Conservation (phyloP, 768 basidiomycete genomes). For the Cystofilobasidium macerans region DNA sequence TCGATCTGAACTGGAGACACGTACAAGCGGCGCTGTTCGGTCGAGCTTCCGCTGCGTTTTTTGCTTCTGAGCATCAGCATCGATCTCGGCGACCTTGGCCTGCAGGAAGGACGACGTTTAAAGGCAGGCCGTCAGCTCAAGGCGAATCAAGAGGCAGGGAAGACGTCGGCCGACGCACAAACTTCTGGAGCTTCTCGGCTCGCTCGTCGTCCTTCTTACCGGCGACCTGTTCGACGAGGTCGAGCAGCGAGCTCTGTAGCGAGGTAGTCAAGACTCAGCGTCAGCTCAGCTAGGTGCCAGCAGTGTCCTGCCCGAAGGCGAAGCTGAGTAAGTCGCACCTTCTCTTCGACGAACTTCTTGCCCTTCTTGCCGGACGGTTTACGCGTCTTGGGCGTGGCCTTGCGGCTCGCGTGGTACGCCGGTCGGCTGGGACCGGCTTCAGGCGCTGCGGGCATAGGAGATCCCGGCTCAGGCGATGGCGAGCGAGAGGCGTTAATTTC, state of each 20-base stretch:
- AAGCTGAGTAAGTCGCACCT: constrained; percentile 1
- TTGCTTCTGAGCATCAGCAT: constrained; percentile 8
- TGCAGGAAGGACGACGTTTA: background rate
- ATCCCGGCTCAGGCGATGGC: background rate
- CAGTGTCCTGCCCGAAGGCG: too few relatives aligned
- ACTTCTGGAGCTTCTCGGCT: constrained; percentile 7
- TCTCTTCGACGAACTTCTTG: constrained; percentile 25
- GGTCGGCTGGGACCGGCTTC: background rate
- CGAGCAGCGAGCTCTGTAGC: constrained; percentile 17
- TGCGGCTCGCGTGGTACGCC: background rate
- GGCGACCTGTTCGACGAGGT: constrained; percentile 17
- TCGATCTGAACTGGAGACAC: background rate
- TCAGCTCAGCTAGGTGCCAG: background rate
- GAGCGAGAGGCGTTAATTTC: background rate
- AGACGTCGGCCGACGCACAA: constrained; percentile 3
- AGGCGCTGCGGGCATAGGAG: background rate
- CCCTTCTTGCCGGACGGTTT: constrained; percentile 24
- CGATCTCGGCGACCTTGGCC: constrained; percentile 2
- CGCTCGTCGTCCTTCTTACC: constrained; percentile 22
- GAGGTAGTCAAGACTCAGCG: background rate
- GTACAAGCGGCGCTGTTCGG: constrained; percentile 22
- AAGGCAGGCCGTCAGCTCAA: background rate
- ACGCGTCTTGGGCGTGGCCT: background rate
- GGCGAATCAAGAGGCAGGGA: background rate
- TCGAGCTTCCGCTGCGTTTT: constrained; percentile 25